Conservation (phyloP, 2,329 filamentous ascomycete species). For the Phialophora chinensis region DNA sequence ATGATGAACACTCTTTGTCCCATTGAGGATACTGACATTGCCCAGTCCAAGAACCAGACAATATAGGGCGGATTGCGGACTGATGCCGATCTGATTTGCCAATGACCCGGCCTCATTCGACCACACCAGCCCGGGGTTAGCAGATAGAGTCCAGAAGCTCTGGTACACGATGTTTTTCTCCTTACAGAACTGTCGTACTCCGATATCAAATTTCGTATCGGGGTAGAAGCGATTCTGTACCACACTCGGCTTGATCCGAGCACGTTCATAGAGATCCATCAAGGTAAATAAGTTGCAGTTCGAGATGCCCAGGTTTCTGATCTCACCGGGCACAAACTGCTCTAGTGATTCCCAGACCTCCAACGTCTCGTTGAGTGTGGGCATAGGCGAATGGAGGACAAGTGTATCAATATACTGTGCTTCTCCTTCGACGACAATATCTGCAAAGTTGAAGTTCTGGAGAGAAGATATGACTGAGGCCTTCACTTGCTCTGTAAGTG, state of each 20-base stretch:
- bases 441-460: conserved; percentile 50
- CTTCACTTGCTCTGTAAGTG: conserved; percentile 69
- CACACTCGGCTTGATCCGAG: conserved; percentile 62
- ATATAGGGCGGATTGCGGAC: conserved; percentile 60
- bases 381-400: conserved; percentile 64
- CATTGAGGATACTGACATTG: conserved; percentile 60
- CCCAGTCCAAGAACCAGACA: conserved; percentile 61
- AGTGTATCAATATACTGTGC: conserved; percentile 63
- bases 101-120: conserved; percentile 58
- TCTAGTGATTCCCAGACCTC: conserved; percentile 71
- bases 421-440: conserved; percentile 39
- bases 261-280: conserved; percentile 43
- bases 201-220: conserved; percentile 64
- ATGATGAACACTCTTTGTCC: conserved; percentile 58
- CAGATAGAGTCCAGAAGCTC: conserved; percentile 67
- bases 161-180: conserved; percentile 62
- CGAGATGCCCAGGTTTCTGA: conserved; percentile 75
- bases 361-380: conserved; percentile 59
- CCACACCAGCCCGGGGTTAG: conserved; percentile 59
- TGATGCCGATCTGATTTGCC: conserved; percentile 51
- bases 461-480: conserved; percentile 72
- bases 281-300: conserved; percentile 70
- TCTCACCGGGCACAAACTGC: conserved; percentile 67
- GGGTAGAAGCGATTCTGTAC: conserved; percentile 78
- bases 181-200: conserved; percentile 63